Conservation (phyloP, 2,329 filamentous ascomycete genomes). For the Gremmenia infestans region DNA sequence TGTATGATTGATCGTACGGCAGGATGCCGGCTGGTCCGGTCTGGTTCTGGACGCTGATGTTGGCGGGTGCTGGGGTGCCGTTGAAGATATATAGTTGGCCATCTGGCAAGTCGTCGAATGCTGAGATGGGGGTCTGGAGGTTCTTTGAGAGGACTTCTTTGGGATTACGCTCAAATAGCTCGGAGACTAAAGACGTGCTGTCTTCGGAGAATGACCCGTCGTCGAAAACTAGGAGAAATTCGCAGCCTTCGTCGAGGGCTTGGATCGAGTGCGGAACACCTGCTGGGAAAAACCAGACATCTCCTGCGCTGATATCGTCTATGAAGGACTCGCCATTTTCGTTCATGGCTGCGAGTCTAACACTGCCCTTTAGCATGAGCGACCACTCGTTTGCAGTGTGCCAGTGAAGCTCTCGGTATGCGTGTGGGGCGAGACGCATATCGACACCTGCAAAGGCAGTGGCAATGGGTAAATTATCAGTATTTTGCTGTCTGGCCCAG, state of each 20-base stretch:
- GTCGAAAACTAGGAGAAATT: slow-evolving; percentile 59
- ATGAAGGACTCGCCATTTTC: slow-evolving; percentile 44
- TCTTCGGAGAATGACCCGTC: slow-evolving; percentile 54
- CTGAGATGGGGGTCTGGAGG: slow-evolving; percentile 42
- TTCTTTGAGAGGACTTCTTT: slow-evolving; percentile 50
- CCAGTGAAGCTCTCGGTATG: slow-evolving; percentile 61
- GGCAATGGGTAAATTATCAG: slow-evolving; percentile 40
- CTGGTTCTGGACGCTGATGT: slow-evolving; percentile 42
- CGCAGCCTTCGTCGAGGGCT: slow-evolving; percentile 48
- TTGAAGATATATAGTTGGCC: slow-evolving; percentile 49
- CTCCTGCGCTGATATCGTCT: slow-evolving; percentile 45
- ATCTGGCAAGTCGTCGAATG: slow-evolving; percentile 42
- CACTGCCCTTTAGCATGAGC: slow-evolving; percentile 48
- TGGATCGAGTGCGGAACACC: slow-evolving; percentile 49
- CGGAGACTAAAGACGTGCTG: slow-evolving; percentile 48
- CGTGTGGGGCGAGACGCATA: slow-evolving; percentile 52
- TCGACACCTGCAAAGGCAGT: slow-evolving; percentile 53
- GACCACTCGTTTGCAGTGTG: slow-evolving; percentile 51
- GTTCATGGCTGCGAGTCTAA: slow-evolving; percentile 47
- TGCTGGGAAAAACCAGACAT: slow-evolving; percentile 44
- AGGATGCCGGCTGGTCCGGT: slow-evolving; percentile 41
- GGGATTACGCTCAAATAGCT: slow-evolving; percentile 23
- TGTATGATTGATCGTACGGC: slow-evolving; percentile 36
- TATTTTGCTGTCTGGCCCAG: slow-evolving; percentile 55
- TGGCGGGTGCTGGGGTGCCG: slow-evolving; percentile 42